Conservation (phyloP, 441 rosid genomes). For the Bruguiera hainesii region DNA sequence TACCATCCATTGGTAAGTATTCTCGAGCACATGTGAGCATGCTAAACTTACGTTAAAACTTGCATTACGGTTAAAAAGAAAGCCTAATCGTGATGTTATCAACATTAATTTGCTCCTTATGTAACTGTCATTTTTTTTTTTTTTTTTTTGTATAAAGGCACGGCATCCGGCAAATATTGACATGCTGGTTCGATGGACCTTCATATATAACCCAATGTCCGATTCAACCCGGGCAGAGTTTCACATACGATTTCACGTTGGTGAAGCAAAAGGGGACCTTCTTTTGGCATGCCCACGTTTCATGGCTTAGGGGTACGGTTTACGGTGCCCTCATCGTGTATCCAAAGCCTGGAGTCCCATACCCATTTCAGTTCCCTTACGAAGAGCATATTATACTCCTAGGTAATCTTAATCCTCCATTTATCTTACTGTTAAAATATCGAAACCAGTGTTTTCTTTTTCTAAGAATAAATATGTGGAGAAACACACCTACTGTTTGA, state of each 20-base stretch:
- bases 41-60: no score
- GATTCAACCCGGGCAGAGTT: slow-evolving; percentile 65
- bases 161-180: slow-evolving; percentile 71
- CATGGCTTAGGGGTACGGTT: slow-evolving; percentile 84
- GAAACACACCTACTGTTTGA: no score
- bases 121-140: not conserved
- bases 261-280: slow-evolving; percentile 70
- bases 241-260: slow-evolving; percentile 69
- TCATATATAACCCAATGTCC: slow-evolving; percentile 87
- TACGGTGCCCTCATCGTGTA: slow-evolving; percentile 73
- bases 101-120: not conserved
- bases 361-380: slow-evolving; percentile 64
- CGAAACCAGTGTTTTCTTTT: no score
- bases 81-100: not conserved
- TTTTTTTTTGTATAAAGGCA: slow-evolving; percentile 39
- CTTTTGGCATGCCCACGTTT: slow-evolving; percentile 88
- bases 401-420: slow-evolving; percentile 31
- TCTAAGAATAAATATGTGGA: no score
- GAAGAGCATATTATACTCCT: slow-evolving; percentile 63
- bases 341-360: slow-evolving; percentile 59
- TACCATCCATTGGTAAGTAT: slow-evolving; percentile 74
- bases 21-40: no score
- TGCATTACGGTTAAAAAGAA: no score
- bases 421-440: no score
- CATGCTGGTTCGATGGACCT: slow-evolving; percentile 92